Base-by-base conservation (phyloP, 164 flowering plant species). In the Macadamia tetraphylla region DNA sequence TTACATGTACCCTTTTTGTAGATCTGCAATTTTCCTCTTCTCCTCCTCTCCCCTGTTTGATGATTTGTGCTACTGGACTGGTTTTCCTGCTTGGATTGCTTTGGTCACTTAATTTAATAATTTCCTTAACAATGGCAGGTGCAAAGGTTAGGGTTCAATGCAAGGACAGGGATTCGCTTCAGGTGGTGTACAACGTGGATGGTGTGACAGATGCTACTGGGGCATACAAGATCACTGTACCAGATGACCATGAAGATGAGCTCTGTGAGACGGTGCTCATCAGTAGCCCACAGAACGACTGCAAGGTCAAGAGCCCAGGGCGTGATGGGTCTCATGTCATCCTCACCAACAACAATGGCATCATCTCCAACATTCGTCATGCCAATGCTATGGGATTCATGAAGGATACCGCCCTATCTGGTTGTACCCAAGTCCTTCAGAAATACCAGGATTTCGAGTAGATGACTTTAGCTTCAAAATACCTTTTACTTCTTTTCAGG, bases 251-350 rank as follows among this genome's bases (percentile, higher is more conserved):
- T 11, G 65, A 53, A 7, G 81, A 83, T 23, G 70, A 87, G 68
- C 18, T 79, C 35, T 91, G 94, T 61, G 91, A 88, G 40, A 70
- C 78, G 0, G 53, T 76, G 30, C 86, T 87, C 0, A 76, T 85
- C 8, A 80, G 79, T 81, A 91, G 97, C 79, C 81, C 90, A 9
- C 72, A 73, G 68, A 11, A 8, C 1, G 67, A 64, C 66, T 91
- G 94, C 58, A 58, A 73, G 62, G 62, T 66, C 1, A 70, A 72
- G 14, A 5, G 3, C 40, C 74, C 80, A 8, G 97, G 87, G 0
- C 83, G 91, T 40, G 94, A 91, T 1, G 81, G 82, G 11, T 81
- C 92, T 35, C 85, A 85, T 32, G 87, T 89, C 18, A 74, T 84
- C 71, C 84, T 89, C 69, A 81, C 85, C 63, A 29, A 67, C 74